Evolutionary conservation across 2,329 filamentous ascomycete species (phyloP), one percentile per base, ranked within the genome.

Genomic region (Grosmannia serpens): DNA sequence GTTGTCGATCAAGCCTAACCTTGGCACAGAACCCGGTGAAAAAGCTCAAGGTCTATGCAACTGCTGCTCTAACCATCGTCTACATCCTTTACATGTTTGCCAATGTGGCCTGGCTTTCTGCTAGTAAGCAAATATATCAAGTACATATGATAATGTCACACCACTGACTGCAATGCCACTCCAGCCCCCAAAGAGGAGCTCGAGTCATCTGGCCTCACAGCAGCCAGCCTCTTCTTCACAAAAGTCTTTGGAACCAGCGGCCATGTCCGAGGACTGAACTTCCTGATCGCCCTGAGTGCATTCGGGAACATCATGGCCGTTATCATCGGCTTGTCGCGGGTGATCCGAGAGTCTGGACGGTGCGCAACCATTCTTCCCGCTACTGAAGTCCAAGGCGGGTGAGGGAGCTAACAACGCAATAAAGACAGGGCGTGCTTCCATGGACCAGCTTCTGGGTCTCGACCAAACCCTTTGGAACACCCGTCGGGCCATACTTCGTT

Each of bases 401-500:
- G 1, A n/a, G 20, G 20, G 13, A 31, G 49, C 27, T 51, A 7
- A 51, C 27, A 29, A 51, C 20, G 31, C 5, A 35, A 10, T 52
- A 49, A 29, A 78, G 80, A 60, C 81, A 84, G 72, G 82, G 82
- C 10, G 78, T 84, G 1, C 74, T 85, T 8, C 82, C 82, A 0
- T 85, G 68, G 33, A 74, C 82, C 0, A 67, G 69, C 1, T 79
- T 85, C 60, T 86, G 82, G 82, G 81, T 79, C 0, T 81, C 78
- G 0, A 85, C 82, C 0, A 75, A 74, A 27, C 83, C 83, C 0
- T 85, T 85, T 59, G 82, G 82, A 2, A 86, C 84, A 0, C 83
- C 83, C 0, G 67, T 83, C 0, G 82, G 79, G 0, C 81, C 82
- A 0, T 84, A 84, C 63, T 59, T 76, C 1, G 61, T 85, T 2